Percentiles rank a stretch among this genome's conserved stretches.
Evolutionary conservation across 1,284 basidiomycete species (phyloP).

Genomic region (Ceratobasidium sp.): DNA sequence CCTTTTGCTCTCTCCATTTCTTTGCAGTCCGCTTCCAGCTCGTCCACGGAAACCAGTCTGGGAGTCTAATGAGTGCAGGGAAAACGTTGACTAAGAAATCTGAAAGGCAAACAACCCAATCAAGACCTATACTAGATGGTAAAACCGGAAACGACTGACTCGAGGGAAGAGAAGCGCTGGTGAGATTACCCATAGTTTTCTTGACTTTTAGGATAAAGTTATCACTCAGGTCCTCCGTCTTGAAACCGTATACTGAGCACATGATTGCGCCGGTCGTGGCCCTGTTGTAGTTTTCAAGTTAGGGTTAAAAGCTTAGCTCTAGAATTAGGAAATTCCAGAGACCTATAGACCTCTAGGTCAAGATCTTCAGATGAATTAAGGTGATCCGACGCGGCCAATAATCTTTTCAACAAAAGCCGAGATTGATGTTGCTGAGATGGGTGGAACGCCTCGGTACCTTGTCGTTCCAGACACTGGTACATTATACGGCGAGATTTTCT

Average conservation of each 20-base stretch:
- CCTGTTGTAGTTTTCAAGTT: background rate
- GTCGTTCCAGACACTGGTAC: conserved; percentile 4
- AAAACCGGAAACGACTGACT: background rate
- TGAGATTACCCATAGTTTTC: conserved; percentile 17
- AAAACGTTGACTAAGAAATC: conserved; percentile 42
- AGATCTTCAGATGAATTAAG: conserved; percentile 20
- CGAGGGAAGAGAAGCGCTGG: conserved; percentile 9
- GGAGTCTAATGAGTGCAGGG: conserved; percentile 24
- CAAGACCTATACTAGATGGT: background rate
- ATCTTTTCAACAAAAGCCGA: conserved; percentile 15
- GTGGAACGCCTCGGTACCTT: conserved; percentile 11
- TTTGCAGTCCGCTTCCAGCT: conserved; percentile 18
- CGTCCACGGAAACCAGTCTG: conserved; percentile 45
- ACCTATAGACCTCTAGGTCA: conserved; percentile 21
- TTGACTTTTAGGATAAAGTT: conserved; percentile 20
- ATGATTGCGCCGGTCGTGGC: background rate
- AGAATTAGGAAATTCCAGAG: background rate
- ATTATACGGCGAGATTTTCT: conserved; percentile 31
- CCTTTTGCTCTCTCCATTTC: conserved; percentile 36
- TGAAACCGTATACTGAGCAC: conserved; percentile 39
- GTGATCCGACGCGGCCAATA: background rate
- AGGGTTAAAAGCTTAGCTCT: background rate
- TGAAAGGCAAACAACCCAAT: background rate
- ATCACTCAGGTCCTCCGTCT: conserved; percentile 13
- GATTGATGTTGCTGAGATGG: conserved; percentile 18